Base-by-base conservation (phyloP, 345 rosid genomes). In the Sisymbrium altissimum region DNA sequence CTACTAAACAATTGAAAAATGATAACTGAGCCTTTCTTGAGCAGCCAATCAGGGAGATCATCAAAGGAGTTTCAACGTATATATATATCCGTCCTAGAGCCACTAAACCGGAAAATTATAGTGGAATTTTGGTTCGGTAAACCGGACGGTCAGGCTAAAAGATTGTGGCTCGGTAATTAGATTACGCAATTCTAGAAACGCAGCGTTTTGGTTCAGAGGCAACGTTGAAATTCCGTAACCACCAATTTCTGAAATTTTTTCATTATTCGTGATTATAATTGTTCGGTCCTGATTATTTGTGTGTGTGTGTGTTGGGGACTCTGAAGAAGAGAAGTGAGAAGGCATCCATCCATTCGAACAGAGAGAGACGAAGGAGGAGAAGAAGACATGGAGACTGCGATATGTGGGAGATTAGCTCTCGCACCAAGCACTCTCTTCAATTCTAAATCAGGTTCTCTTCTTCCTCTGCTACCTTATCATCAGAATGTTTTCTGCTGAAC, bases 331-430 rank as follows among this genome's bases (percentile, higher is more conserved):
- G 30, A 40, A 48, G 76, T 25, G 76, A 49, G 73, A 57, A 68
- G 63, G n/a, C n/a, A n/a, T n/a, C n/a, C 53, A 76, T 55, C 58
- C 69, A 61, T 36, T 60, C 69, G 57, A 49, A n/a, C n/a, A n/a
- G 8, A 5, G n/a, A 50, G 55, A 21, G 4, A 4, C 19, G 13
- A 32, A 15, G 40, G 52, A 32, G 55, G 38, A 75, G 82, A 61
- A 32, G 55, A 59, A 75, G 82, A 61, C 46, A 86, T 86, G 96
- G 96, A 85, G 77, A 88, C 80, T 72, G 84, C 86, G 66, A 84
- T 90, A 39, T 81, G 85, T 79, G 93, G 93, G 88, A 88, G 90
- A 83, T 67, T 88, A 66, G 60, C 88, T 78, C 91, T 88, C 84
- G 89, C 91, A 62, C 86, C 93, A 21, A 83, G 71, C 80, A 60